Evolutionary conservation across 139 green algal species (phyloP), one percentile per base, ranked within the genome.

Genomic region (Chlamydomonas sp.): DNA sequence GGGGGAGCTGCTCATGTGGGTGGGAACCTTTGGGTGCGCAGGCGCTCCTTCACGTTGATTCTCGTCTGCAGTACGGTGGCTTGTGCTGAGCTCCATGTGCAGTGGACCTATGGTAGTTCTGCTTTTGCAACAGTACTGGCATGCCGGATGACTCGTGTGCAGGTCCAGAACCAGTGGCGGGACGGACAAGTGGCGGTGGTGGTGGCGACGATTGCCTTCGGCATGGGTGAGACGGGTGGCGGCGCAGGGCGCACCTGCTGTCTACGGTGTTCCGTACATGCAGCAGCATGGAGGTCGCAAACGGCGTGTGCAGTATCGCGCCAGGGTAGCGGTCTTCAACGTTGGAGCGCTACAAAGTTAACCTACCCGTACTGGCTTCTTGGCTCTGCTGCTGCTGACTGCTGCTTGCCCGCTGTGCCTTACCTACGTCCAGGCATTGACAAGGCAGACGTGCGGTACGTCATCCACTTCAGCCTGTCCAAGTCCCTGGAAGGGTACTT

Each of bases 121-220:
- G 73, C 20, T n/a, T 61, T 62, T 78, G 73, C 9, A 61, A 20
- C 76, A 7, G 73, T 9, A 0, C 16, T 15, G 73, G 12, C 16
- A 57, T 9, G 73, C 8, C 16, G 73, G 3, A 15, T 18, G 63
- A 1, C 49, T 57, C 57, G 8, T 14, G 10, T 63, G 6, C 80
- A 88, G 74, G 88, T 95, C 12, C 97, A 99, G 92, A 88, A 90
- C 15, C 89, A 94, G 59, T 99, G 97, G 95, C 96, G 91, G 15
- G 89, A 93, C 58, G 92, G 93, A 16, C 72, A 87, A 14, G 68
- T 96, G 49, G 90, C 93, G 78, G 92, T 98, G 60, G 94, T 98
- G 63, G 94, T 96, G 9, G 97, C 97, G 9, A 99, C 97, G 31
- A 96, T 99, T 76, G 97, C 96, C 1, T 99, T 99, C 90, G 96